Evolutionary conservation across 2,329 filamentous ascomycete species (phyloP), one percentile per base, ranked within the genome.

Genomic region (Sporothrix mexicana): DNA sequence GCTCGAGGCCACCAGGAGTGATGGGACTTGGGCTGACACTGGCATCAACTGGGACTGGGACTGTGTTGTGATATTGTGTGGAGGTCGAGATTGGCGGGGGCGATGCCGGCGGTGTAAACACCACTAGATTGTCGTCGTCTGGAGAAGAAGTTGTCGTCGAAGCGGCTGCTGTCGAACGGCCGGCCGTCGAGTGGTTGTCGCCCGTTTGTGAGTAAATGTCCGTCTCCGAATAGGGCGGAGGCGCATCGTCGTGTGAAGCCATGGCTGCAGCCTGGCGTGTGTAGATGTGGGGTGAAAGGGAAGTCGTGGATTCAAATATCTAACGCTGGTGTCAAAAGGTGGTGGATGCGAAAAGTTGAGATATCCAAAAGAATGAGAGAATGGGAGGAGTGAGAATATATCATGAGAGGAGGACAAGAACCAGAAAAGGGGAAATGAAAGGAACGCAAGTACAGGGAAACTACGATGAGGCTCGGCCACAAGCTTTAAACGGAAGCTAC

Each of bases 151-250:
- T 66, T 4, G 57, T 67, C 15, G 45, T 69, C n/a, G 67, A 73
- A 2, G 45, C 12, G 2, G 62, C 36, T 10, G 9, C 43, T 12
- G 55, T 45, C 1, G 68, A 66, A 13, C 15, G 41, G 13, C 47
- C 83, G 13, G 79, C 77, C 9, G 83, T 81, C 0, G 84, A 66
- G 71, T 64, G 61, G 43, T 7, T 53, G 45, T 30, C 69, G 53
- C 41, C 55, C 5, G 85, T 80, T 68, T 77, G 81, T 15, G 86
- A 88, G 80, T 84, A 87, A 51, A 87, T 83, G 77, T 89, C 87
- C 17, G 85, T 88, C 78, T 88, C 87, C 53, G 84, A 84, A 76
- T 90, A 90, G 6, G 88, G 88, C 4, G 87, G 87, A 57, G 87
- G 87, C 23, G 87, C 77, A 73, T 86, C 82, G 72, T 83, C 80